Percentiles rank a stretch among this genome's conserved stretches.
These are phyloP conservation scores for Akanthomyces lecanii DNA, from an alignment of 2,329 filamentous ascomycete genomes.

Conservation along the genomic window DNA sequence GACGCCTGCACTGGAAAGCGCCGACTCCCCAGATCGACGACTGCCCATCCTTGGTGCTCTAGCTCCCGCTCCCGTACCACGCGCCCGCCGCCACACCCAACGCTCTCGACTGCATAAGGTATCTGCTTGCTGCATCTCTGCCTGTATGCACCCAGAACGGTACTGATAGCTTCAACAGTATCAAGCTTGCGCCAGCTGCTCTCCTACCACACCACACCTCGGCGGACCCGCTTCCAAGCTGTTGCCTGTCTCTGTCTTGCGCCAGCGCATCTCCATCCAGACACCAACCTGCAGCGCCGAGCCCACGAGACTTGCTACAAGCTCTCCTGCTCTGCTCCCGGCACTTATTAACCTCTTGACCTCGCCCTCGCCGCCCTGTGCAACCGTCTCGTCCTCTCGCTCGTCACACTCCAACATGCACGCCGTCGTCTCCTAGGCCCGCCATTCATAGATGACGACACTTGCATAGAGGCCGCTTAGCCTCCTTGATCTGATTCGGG, in stretches of 20 bases:
- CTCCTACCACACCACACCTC: not conserved
- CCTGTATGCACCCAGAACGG: not conserved
- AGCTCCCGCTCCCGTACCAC: constrained; percentile 17
- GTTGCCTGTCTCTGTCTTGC: not conserved
- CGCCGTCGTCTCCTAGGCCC: not conserved
- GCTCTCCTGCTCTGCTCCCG: not conserved
- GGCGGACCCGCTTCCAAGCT: not conserved
- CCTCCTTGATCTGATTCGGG: constrained; percentile 2
- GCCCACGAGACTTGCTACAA: constrained; percentile 11
- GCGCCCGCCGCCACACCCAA: constrained; percentile 10
- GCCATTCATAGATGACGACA: constrained; percentile 17
- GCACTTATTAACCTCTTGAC: constrained; percentile 13
- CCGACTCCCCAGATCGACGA: not conserved
- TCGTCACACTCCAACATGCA: constrained; percentile 16
- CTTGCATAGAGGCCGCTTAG: constrained; percentile 10
- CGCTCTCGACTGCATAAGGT: not conserved
- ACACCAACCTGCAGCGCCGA: constrained; percentile 2
- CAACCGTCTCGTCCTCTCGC: constrained; percentile 5
- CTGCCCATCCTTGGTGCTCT: constrained; percentile 2
- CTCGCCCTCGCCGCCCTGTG: constrained; percentile 6
- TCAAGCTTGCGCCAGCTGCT: not conserved
- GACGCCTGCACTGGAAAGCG: not conserved
- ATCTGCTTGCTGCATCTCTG: constrained; percentile 2
- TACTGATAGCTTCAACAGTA: not conserved
- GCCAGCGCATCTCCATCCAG: constrained; percentile 8